Evolutionary conservation across 495 filamentous ascomycete species (phyloP), one percentile per base, ranked within the genome.

Genomic region (Cudoniella acicularis): DNA sequence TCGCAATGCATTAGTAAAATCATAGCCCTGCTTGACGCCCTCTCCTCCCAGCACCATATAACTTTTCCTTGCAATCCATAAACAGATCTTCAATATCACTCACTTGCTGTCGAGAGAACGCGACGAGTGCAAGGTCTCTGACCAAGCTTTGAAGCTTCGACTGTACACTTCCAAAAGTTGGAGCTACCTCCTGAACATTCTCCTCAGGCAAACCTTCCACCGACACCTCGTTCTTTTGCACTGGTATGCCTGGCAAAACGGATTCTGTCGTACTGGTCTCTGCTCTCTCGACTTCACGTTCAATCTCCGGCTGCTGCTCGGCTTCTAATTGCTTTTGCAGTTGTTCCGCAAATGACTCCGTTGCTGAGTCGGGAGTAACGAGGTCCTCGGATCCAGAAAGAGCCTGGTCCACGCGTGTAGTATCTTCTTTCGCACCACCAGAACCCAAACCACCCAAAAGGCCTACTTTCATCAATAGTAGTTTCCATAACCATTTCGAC

Each of bases 71-170:
- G 64, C 86, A 81, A 66, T 88, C 83, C 73, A 87, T 85, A 58
- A 88, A 78, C 65, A 87, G 68, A 61, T 87, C 82, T 59, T 90
- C 87, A 54, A 88, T 78, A 62, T 81, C 74, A 36, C 77, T 78
- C 26, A 84, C 74, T 52, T 82, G 77, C 47, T 75, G 65, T 10
- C 78, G 70, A 20, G 78, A 76, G 55, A 88, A 63, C 24, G 68
- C 73, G 42, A 78, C 76, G 11, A 64, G 62, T 55, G 79, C 77
- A 52, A 87, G 75, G 41, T 78, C 71, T 24, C 73, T 73, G 36
- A 88, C 69, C 0, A 85, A 62, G 11, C 66, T 73, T 25, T 70
- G 76, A 3, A 89, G 71, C 18, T 79, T 75, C 41, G 57, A 63
- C 58, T 79, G 72, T 49, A 89, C 79, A 42, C 61, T 69, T 51